A percentile compares a stretch with the other conserved stretches of the same genome.
Conservation (phyloP, 2,329 filamentous ascomycete genomes). For the Fonsecaea erecta region DNA sequence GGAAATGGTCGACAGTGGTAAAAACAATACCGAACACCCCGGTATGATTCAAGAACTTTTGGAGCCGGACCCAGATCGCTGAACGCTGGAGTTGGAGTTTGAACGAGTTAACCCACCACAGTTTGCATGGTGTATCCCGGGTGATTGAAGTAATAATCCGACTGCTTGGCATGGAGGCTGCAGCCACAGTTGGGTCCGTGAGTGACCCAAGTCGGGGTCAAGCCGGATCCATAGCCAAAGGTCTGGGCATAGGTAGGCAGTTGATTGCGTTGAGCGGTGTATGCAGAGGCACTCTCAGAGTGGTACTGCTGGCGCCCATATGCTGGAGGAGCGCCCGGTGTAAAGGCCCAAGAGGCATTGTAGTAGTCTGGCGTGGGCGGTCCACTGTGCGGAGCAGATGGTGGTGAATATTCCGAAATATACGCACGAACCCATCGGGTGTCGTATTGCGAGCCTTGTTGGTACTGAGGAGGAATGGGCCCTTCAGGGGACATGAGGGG, state of each 20-base stretch:
- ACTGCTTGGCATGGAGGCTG: slow-evolving; percentile 53
- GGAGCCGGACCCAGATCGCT: slow-evolving; percentile 21
- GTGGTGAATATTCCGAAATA: slow-evolving; percentile 57
- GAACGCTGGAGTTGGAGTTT: slow-evolving; percentile 30
- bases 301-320: slow-evolving; percentile 32
- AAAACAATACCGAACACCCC: slow-evolving; percentile 24
- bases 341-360: slow-evolving; percentile 50
- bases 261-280: slow-evolving; percentile 31
- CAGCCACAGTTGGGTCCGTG: slow-evolving; percentile 55
- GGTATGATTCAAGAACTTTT: slow-evolving; percentile 27
- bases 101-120: slow-evolving; percentile 34
- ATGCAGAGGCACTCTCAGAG: slow-evolving; percentile 26
- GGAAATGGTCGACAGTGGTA: slow-evolving; percentile 15
- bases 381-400: slow-evolving; percentile 54
- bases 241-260: slow-evolving; percentile 28
- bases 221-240: slow-evolving; percentile 21
- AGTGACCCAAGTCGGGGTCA: slow-evolving; percentile 49
- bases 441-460: slow-evolving; percentile 53
- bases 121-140: slow-evolving; percentile 35
- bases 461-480: slow-evolving; percentile 56
- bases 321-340: slow-evolving; percentile 32
- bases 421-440: slow-evolving; percentile 57
- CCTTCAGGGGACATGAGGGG: slow-evolving; percentile 54
- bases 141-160: slow-evolving; percentile 54
- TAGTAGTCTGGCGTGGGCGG: slow-evolving; percentile 56